Evolutionary conservation across 2,329 filamentous ascomycete genomes (phyloP).

Genomic region (Pseudogymnoascus sp.): DNA sequence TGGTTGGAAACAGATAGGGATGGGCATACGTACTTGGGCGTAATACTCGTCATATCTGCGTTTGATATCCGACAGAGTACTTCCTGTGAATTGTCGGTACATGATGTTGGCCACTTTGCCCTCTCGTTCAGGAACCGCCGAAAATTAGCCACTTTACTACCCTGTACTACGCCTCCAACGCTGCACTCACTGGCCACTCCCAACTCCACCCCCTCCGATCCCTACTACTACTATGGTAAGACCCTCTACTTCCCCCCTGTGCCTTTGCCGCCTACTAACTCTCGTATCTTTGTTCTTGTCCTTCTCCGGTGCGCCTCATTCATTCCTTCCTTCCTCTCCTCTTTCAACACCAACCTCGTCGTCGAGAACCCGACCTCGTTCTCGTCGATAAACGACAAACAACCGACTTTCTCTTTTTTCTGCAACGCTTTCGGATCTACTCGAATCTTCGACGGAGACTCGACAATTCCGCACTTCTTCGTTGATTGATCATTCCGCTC

Average conservation of each 20-base stretch:
- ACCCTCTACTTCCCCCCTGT: not conserved
- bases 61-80: not conserved
- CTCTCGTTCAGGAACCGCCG: not conserved
- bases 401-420: not conserved
- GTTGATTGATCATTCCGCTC: not conserved
- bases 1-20: not conserved
- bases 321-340: not conserved
- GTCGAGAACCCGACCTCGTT: constrained; percentile 2
- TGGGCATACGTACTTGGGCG: not conserved
- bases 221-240: too few relatives aligned
- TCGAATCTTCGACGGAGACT: constrained; percentile 4
- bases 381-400: not conserved
- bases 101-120: not conserved
- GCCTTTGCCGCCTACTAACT: not conserved
- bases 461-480: not conserved
- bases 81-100: not conserved
- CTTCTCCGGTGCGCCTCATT: not conserved
- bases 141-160: constrained; percentile 1
- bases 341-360: not conserved
- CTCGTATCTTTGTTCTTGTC: not conserved
- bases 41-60: not conserved
- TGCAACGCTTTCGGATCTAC: not conserved
- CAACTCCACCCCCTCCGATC: not conserved
- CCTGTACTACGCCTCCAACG: not conserved
- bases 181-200: not conserved